Evolutionary conservation across 140 eudicot genomes (phyloP).

Genomic region (Anethum foeniculum): DNA sequence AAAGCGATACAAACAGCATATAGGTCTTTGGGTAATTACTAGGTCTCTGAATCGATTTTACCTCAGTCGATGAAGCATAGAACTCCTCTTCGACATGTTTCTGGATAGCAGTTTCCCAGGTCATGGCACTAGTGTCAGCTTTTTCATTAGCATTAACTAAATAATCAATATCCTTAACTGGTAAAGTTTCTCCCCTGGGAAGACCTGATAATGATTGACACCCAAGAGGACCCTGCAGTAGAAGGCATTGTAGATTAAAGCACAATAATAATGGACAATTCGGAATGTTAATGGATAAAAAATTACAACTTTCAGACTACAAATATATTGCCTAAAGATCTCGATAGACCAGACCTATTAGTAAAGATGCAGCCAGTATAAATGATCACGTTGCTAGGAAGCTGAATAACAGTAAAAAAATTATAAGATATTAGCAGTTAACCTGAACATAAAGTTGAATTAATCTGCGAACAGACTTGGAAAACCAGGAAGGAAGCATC

Average conservation of each 20-base stretch:
- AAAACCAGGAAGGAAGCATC: slow-evolving; percentile 95
- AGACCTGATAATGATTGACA: slow-evolving; percentile 76
- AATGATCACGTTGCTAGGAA: background rate
- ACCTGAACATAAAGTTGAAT: slow-evolving; percentile 98
- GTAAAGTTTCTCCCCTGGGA: slow-evolving; percentile 54
- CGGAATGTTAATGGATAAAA: background rate
- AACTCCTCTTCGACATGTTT: slow-evolving; percentile 72
- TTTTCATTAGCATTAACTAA: slow-evolving; percentile 43
- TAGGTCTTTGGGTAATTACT: slow-evolving; percentile 1
- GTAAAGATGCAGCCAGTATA: background rate
- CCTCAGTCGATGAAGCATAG: slow-evolving; percentile 73
- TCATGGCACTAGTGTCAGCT: slow-evolving; percentile 54
- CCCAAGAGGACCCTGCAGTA: slow-evolving; percentile 84
- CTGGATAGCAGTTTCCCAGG: slow-evolving; percentile 95
- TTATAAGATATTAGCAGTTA: background rate
- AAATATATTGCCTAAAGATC: background rate
- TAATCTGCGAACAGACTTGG: slow-evolving; percentile 85
- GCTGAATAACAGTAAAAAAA: background rate
- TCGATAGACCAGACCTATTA: background rate
- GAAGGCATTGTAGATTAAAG: background rate
- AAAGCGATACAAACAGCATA: slow-evolving; percentile 10
- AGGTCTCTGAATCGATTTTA: slow-evolving; percentile 14
- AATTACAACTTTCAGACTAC: background rate
- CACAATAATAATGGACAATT: background rate
- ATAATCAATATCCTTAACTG: slow-evolving; percentile 44